Percentiles rank a stretch among this genome's conserved stretches.
Evolutionary conservation across 768 basidiomycete genomes (phyloP).

Genomic region (Piloderma croceum): DNA sequence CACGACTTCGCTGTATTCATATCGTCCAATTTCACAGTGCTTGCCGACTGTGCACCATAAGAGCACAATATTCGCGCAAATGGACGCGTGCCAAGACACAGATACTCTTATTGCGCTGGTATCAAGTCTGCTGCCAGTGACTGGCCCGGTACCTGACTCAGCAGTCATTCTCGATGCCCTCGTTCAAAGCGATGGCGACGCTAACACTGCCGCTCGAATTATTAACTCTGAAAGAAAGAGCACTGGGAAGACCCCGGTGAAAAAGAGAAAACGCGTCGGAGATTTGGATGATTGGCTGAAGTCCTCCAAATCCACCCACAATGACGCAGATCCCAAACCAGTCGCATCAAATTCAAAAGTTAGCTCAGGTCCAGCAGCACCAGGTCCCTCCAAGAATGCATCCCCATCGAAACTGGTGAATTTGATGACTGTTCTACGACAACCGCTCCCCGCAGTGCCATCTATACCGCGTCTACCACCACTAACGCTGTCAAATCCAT

Average conservation of each 20-base stretch:
- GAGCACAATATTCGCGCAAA: too few species aligned
- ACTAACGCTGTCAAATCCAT: slow-evolving; percentile 54
- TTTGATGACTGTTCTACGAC: slow-evolving; percentile 53
- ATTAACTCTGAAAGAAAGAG: slow-evolving; percentile 25
- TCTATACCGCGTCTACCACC: slow-evolving; percentile 45
- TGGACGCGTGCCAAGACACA: slow-evolving; percentile 42
- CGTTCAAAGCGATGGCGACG: slow-evolving; percentile 50
- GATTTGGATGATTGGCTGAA: slow-evolving; percentile 56
- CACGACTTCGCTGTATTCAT: too few species aligned
- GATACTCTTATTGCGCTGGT: slow-evolving; percentile 66
- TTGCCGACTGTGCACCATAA: too few species aligned
- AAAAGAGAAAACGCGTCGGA: slow-evolving; percentile 45
- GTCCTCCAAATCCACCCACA: slow-evolving; percentile 16
- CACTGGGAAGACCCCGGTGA: slow-evolving; percentile 13
- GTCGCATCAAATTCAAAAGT: slow-evolving; percentile 12
- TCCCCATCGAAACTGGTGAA: slow-evolving; percentile 31
- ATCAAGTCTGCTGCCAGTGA: slow-evolving; percentile 45
- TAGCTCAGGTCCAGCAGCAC: too few species aligned
- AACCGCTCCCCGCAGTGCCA: slow-evolving; percentile 36
- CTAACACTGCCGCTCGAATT: slow-evolving; percentile 40
- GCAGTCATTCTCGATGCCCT: slow-evolving; percentile 54
- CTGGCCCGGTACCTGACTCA: slow-evolving; percentile 27
- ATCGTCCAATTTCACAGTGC: too few species aligned
- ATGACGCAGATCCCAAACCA: slow-evolving; percentile 19
- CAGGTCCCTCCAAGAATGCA: slow-evolving; percentile 5